Percentiles rank a stretch among this genome's conserved stretches.
Conservation (phyloP, 805 yeast species). For the Ogataea trehalophila region DNA sequence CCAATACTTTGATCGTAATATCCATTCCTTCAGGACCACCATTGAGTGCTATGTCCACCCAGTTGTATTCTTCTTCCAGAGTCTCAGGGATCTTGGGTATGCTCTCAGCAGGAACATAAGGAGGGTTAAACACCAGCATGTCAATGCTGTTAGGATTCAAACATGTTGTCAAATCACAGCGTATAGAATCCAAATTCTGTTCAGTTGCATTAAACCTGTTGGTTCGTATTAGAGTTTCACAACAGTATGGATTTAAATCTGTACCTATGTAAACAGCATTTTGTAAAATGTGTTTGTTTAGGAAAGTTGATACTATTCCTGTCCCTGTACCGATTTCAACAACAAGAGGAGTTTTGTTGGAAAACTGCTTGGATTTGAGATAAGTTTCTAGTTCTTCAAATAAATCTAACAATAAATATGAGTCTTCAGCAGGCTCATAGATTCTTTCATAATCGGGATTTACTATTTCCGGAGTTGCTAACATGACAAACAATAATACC, state of each 20-base stretch:
- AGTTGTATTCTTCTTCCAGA: constrained; percentile 44
- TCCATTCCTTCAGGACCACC: constrained; percentile 94
- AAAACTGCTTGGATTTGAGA: constrained; percentile 18
- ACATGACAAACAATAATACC: constrained; percentile 39
- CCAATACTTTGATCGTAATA: constrained; percentile 63
- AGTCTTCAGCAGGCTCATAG: constrained; percentile 94
- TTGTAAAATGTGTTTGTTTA: constrained; percentile 54
- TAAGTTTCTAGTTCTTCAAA: constrained; percentile 57
- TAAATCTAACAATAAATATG: constrained; percentile 76
- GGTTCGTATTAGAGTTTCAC: constrained; percentile 47
- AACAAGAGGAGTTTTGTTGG: constrained; percentile 44
- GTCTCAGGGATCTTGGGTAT: constrained; percentile 58
- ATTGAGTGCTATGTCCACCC: constrained; percentile 86
- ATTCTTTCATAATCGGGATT: constrained; percentile 63
- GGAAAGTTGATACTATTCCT: constrained; percentile 80
- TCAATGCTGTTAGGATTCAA: constrained; percentile 51
- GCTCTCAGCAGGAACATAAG: constrained; percentile 85
- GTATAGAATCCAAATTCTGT: constrained; percentile 41
- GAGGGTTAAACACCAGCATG: constrained; percentile 85
- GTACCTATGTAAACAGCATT: constrained; percentile 56
- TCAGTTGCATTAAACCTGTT: constrained; percentile 17
- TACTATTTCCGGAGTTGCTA: constrained; percentile 67
- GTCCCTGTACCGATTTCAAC: constrained; percentile 91
- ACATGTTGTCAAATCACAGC: constrained; percentile 53
- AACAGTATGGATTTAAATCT: constrained; percentile 79